A percentile compares a stretch with the other conserved stretches of the same genome.
These are phyloP conservation scores for Limtongia smithiae DNA, from an alignment of 805 yeast species.

Conservation along the genomic window DNA sequence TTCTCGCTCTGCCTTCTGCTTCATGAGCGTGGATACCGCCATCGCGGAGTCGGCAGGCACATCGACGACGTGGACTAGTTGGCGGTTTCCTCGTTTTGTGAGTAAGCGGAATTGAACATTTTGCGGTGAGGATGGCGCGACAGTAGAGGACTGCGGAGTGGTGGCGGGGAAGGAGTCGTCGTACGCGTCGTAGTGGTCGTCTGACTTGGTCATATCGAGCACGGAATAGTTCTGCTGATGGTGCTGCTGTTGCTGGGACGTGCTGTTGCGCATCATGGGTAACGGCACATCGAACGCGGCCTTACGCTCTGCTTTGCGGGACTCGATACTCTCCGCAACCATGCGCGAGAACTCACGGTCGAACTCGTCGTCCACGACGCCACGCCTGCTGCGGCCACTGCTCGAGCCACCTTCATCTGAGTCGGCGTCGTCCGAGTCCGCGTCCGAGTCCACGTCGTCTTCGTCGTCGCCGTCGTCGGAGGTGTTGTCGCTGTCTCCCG, in stretches of 20 bases:
- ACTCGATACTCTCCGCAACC: conserved; percentile 27
- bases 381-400: conserved; percentile 2
- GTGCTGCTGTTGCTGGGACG: neutral
- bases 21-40: conserved; percentile 28
- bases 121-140: neutral
- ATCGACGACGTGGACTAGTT: conserved; percentile 23
- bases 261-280: conserved; percentile 17
- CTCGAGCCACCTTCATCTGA: conserved; percentile 5
- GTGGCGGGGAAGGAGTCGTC: too few relatives aligned
- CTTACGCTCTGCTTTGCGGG: conserved; percentile 21
- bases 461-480: conserved; percentile 15
- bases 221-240: conserved; percentile 13
- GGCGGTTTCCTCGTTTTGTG: conserved; percentile 26
- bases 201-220: conserved; percentile 9
- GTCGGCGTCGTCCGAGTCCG: conserved; percentile 6
- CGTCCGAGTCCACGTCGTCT: neutral
- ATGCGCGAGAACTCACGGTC: conserved; percentile 27
- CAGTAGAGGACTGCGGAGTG: neutral
- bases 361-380: conserved; percentile 27
- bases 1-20: conserved; percentile 26
- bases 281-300: conserved; percentile 28
- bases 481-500: neutral
- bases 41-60: conserved; percentile 29
- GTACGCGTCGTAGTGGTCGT: neutral
- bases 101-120: conserved; percentile 26